Percentiles rank a stretch among this genome's conserved stretches.
These are phyloP conservation scores for Anaeromyces robustus DNA, from an alignment of 192 early-diverging fungal species.

Conservation along the genomic window DNA sequence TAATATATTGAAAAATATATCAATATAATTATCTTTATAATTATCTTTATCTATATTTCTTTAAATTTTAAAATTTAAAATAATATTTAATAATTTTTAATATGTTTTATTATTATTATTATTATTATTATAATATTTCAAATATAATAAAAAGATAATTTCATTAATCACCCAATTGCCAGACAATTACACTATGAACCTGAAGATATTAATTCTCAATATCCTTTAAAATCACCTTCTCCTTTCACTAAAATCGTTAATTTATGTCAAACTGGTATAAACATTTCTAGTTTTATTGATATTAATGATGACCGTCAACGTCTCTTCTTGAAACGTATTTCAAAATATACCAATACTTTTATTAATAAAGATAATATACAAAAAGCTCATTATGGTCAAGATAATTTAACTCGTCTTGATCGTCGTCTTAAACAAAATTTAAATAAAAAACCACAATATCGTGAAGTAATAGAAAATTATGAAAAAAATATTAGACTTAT, in stretches of 20 bases:
- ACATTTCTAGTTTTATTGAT: neutral
- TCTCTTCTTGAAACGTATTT: neutral
- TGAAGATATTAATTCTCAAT: neutral
- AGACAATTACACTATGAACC: neutral
- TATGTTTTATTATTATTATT: too few species aligned
- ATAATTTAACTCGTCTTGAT: neutral
- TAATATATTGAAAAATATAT: too few species aligned
- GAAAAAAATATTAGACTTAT: neutral
- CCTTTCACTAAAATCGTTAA: neutral
- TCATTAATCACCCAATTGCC: neutral
- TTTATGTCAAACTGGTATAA: neutral
- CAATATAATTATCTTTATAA: too few species aligned
- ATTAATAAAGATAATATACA: neutral
- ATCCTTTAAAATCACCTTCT: neutral
- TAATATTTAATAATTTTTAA: too few species aligned
- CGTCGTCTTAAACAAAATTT: neutral
- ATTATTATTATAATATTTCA: too few species aligned
- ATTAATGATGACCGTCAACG: neutral
- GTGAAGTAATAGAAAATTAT: neutral
- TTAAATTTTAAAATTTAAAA: too few species aligned
- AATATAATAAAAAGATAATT: neutral
- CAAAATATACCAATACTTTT: neutral
- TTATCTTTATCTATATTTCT: too few species aligned
- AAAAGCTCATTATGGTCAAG: neutral
- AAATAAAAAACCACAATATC: neutral